phyloP scores from a whole-genome alignment of 768 basidiomycete genomes.

The Termitomyces sp. region DNA sequence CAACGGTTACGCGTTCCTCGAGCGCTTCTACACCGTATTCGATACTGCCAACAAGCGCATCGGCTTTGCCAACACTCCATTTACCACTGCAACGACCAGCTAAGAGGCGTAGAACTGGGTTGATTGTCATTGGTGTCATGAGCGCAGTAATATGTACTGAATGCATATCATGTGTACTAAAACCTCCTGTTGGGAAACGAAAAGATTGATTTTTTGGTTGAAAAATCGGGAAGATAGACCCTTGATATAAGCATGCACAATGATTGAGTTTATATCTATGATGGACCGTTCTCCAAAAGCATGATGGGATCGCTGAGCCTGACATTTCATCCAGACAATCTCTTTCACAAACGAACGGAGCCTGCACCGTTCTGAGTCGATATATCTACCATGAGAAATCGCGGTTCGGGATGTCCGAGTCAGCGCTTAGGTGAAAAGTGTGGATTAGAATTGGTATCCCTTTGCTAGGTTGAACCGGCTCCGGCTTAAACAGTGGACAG shows the following conservation, averaged over 20 bases:
- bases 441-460: background rate
- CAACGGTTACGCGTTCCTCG: slow-evolving; percentile 47
- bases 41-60: slow-evolving; percentile 53
- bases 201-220: no score
- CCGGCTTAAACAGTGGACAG: no score
- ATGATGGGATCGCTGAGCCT: background rate
- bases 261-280: background rate
- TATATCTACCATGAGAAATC: background rate
- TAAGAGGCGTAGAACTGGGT: background rate
- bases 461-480: no score
- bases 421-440: no score
- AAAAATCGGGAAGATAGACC: no score
- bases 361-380: background rate
- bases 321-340: background rate
- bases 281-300: background rate
- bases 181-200: background rate
- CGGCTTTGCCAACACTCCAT: slow-evolving; percentile 49
- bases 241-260: no score
- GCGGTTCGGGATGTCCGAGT: no score
- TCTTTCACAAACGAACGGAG: background rate
- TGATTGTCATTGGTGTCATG: background rate
- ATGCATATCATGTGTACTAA: background rate
- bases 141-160: background rate
- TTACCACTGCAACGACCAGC: slow-evolving; percentile 40
- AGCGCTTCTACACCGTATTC: slow-evolving; percentile 63